A percentile compares a stretch with the other conserved stretches of the same genome.
These are phyloP conservation scores for Erodium chrysanthum DNA, from an alignment of 441 rosid species.

Conservation along the genomic window DNA sequence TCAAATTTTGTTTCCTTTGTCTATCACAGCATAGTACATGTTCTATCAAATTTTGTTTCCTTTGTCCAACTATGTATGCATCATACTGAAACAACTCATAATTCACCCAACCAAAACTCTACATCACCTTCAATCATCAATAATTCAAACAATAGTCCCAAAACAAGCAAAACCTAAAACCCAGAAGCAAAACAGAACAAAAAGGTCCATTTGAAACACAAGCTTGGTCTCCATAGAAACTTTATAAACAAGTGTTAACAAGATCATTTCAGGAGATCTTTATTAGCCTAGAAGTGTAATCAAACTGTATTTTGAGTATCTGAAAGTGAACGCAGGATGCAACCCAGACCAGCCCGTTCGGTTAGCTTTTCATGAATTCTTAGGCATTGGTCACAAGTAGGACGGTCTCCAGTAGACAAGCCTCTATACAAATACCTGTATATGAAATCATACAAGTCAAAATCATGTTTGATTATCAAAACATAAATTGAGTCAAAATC, in stretches of 20 bases:
- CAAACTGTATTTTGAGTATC: conserved; percentile 67
- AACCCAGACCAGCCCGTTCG: conserved; percentile 81
- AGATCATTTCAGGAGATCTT: background rate
- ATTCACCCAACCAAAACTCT: too few species aligned
- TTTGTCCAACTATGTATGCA: too few species aligned
- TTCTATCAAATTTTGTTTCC: too few species aligned
- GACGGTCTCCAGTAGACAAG: conserved; percentile 82
- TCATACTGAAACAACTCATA: too few species aligned
- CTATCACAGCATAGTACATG: too few species aligned
- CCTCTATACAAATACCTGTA: conserved; percentile 78
- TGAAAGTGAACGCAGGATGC: conserved; percentile 64
- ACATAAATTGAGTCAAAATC: too few species aligned
- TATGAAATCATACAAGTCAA: background rate
- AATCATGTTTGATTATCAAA: too few species aligned
- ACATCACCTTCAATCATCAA: too few species aligned
- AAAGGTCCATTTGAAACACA: background rate
- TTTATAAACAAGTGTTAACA: background rate
- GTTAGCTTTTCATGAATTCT: conserved; percentile 77
- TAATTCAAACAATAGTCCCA: too few species aligned
- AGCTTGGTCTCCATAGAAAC: background rate
- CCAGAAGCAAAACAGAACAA: too few species aligned
- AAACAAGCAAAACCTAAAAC: too few species aligned
- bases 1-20: too few species aligned
- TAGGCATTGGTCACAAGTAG: conserved; percentile 85
- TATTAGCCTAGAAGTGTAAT: background rate